Conservation (phyloP, 768 basidiomycete species). For the Lactarius trivialis region DNA sequence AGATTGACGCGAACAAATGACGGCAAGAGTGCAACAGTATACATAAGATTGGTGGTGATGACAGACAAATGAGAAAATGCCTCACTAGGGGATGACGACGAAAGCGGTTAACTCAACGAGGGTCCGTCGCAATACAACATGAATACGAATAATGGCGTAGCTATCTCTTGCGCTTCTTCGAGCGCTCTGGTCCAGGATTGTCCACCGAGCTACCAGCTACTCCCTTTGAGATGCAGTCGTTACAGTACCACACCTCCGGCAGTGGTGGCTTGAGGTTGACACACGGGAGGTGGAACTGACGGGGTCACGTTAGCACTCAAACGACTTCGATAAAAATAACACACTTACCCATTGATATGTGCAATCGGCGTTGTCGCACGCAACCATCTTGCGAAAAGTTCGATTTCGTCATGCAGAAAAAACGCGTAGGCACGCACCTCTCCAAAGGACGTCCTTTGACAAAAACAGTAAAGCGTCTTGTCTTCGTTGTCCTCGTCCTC, state of each 20-base stretch:
- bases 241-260: constrained; percentile 54
- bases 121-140: constrained; percentile 29
- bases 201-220: constrained; percentile 11
- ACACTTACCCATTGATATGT: constrained; percentile 23
- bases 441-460: constrained; percentile 56
- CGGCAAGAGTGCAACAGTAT: neutral
- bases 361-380: constrained; percentile 22
- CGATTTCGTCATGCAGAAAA: neutral
- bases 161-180: constrained; percentile 23
- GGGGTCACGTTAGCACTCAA: neutral
- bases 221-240: constrained; percentile 36
- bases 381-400: constrained; percentile 18
- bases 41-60: neutral
- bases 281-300: constrained; percentile 59
- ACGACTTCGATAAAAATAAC: neutral
- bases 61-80: neutral
- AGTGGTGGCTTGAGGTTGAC: constrained; percentile 51
- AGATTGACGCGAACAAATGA: neutral
- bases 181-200: constrained; percentile 17
- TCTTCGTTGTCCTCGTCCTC: constrained; percentile 50
- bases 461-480: constrained; percentile 55
- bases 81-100: neutral
- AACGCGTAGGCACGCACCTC: constrained; percentile 34
- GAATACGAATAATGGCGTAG: constrained; percentile 26
- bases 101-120: neutral